Conservation (phyloP, 805 yeast genomes). For the Monosporozyma siamensis region DNA sequence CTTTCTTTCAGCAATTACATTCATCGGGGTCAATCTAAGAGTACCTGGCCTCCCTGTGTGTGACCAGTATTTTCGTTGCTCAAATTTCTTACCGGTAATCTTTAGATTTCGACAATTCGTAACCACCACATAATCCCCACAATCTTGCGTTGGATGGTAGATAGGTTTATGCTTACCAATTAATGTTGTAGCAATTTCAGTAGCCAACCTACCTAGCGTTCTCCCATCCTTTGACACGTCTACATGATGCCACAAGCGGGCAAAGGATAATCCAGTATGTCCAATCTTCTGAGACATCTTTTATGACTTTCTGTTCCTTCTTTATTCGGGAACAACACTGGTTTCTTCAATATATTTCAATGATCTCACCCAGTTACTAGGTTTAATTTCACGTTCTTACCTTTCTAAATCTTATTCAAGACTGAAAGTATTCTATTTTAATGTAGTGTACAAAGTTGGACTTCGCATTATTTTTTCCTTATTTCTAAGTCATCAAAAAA, state of each 20-base stretch:
- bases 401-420: no score
- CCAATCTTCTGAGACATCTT: slow-evolving; percentile 32
- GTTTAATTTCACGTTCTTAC: no score
- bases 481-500: no score
- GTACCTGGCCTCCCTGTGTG: slow-evolving; percentile 90
- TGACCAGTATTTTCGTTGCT: slow-evolving; percentile 76
- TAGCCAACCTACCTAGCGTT: slow-evolving; percentile 86
- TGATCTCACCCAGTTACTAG: no score
- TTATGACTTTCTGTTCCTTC: not conserved
- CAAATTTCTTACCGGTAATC: slow-evolving; percentile 77
- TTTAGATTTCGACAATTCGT: slow-evolving; percentile 79
- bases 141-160: slow-evolving; percentile 65
- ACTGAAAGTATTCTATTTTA: no score
- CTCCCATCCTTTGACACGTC: slow-evolving; percentile 79
- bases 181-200: slow-evolving; percentile 75
- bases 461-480: no score
- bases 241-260: slow-evolving; percentile 92
- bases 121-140: slow-evolving; percentile 95
- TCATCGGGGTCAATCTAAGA: slow-evolving; percentile 75
- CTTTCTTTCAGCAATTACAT: slow-evolving; percentile 58
- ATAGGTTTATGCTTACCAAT: slow-evolving; percentile 98
- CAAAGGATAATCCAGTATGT: slow-evolving; percentile 61
- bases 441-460: no score
- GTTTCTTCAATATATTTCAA: no score
- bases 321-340: not conserved